These are phyloP conservation scores for Calonectria multiphialidica DNA, from an alignment of 2,329 filamentous ascomycete species.

Conservation along the genomic window DNA sequence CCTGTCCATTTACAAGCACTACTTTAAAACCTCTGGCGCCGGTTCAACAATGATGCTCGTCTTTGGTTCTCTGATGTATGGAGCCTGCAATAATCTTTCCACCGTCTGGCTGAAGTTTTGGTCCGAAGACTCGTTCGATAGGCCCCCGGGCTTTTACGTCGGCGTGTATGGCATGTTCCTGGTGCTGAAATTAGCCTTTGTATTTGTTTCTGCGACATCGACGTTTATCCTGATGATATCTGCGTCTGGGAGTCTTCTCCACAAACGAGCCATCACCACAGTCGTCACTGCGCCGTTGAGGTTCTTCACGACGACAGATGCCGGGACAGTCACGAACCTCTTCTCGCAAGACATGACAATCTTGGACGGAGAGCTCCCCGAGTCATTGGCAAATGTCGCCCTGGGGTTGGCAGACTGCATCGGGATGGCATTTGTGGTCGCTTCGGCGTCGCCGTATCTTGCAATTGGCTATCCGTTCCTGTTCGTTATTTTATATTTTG, in stretches of 20 bases:
- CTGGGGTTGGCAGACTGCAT: conserved; percentile 44
- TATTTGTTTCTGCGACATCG: conserved; percentile 26
- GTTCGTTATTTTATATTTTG: conserved; percentile 56
- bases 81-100: conserved; percentile 44
- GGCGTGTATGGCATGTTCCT: conserved; percentile 46
- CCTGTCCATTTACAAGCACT: conserved; percentile 50
- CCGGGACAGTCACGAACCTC: conserved; percentile 55
- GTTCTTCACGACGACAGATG: conserved; percentile 57
- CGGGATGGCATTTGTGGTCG: conserved; percentile 62
- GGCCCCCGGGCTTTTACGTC: conserved; percentile 44
- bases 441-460: conserved; percentile 56
- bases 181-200: conserved; percentile 29
- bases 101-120: conserved; percentile 58
- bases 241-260: conserved; percentile 48
- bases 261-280: conserved; percentile 48
- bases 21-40: conserved; percentile 44
- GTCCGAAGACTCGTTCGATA: conserved; percentile 47
- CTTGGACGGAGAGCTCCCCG: conserved; percentile 54
- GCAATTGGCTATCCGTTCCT: conserved; percentile 64
- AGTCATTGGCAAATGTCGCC: conserved; percentile 47
- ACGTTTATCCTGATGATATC: conserved; percentile 44
- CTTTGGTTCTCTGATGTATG: conserved; percentile 35
- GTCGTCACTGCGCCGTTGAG: conserved; percentile 53
- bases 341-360: conserved; percentile 61
- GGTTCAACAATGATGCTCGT: conserved; percentile 34